These are phyloP conservation scores for Rhizophagus clarus DNA, from an alignment of 192 early-diverging fungal species.

Conservation along the genomic window DNA sequence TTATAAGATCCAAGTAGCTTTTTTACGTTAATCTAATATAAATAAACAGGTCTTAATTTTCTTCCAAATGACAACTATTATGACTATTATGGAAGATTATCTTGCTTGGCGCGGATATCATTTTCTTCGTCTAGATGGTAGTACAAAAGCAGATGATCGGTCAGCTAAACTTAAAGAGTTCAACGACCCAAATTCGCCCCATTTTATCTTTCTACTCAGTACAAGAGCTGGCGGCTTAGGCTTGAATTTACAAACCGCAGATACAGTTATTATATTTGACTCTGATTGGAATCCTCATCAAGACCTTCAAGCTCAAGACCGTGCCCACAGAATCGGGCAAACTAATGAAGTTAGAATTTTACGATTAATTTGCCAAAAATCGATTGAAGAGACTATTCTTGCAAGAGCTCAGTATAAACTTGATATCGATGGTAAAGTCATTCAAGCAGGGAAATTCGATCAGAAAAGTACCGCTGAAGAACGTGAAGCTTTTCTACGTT, in stretches of 20 bases:
- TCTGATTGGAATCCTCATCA: constrained; percentile 93
- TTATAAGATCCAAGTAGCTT: neutral
- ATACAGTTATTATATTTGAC: constrained; percentile 98
- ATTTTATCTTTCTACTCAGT: constrained; percentile 89
- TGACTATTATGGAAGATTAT: constrained; percentile 98
- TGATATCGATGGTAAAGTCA: constrained; percentile 97
- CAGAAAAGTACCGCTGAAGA: constrained; percentile 93
- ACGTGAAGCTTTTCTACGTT: constrained; percentile 86
- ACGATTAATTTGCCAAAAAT: constrained; percentile 85
- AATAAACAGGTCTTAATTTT: constrained; percentile 65
- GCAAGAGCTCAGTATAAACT: constrained; percentile 94
- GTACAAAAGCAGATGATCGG: constrained; percentile 85
- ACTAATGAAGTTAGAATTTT: constrained; percentile 98
- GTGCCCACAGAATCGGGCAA: constrained; percentile 99
- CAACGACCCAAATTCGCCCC: constrained; percentile 78
- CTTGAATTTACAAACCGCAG: constrained; percentile 59
- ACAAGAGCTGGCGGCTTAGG: constrained; percentile 91
- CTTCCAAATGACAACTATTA: constrained; percentile 88
- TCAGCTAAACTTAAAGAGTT: constrained; percentile 77
- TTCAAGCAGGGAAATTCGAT: constrained; percentile 99
- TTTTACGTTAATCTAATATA: neutral
- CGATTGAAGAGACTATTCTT: constrained; percentile 94
- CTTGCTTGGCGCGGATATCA: constrained; percentile 70
- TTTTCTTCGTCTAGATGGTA: constrained; percentile 89
- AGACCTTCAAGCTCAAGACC: constrained; percentile 98